Evolutionary conservation across 1,284 basidiomycete genomes (phyloP).

Genomic region (Papiliotrema fonsecae): DNA sequence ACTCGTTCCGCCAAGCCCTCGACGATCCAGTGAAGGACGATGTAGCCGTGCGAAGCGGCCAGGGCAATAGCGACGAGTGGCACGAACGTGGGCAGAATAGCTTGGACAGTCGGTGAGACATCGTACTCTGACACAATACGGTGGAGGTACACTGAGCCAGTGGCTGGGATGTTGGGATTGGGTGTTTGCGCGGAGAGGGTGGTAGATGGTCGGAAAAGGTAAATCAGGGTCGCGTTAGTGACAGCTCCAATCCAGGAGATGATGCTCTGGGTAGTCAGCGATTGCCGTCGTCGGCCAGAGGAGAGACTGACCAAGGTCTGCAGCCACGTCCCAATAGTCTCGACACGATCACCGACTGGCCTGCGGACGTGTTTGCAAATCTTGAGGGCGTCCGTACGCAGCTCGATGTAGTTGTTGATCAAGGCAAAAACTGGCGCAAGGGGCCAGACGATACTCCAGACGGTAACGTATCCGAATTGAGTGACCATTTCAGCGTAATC

Average conservation of each 20-base stretch:
- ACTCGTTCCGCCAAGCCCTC: conserved; percentile 66
- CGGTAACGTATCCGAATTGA: conserved; percentile 79
- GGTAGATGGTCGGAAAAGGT: conserved; percentile 61
- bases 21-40: conserved; percentile 61
- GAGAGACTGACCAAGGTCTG: conserved; percentile 60
- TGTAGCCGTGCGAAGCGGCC: conserved; percentile 72
- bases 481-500: conserved; percentile 97
- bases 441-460: conserved; percentile 95
- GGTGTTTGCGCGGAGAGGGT: conserved; percentile 25
- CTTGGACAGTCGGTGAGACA: conserved; percentile 21
- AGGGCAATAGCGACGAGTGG: conserved; percentile 70
- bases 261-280: conserved; percentile 58
- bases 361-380: conserved; percentile 79
- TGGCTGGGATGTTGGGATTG: conserved; percentile 31
- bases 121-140: conserved; percentile 33
- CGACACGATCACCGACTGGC: conserved; percentile 77
- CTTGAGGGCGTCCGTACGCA: conserved; percentile 92
- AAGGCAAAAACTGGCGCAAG: conserved; percentile 60
- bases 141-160: conserved; percentile 28
- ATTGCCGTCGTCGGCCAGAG: background rate
- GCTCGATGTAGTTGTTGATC: conserved; percentile 77
- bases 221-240: conserved; percentile 78
- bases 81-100: conserved; percentile 49
- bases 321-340: conserved; percentile 92
- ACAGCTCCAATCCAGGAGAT: conserved; percentile 81